Conservation (phyloP, 306 rosid genomes). For the Corylus heterophylla region DNA sequence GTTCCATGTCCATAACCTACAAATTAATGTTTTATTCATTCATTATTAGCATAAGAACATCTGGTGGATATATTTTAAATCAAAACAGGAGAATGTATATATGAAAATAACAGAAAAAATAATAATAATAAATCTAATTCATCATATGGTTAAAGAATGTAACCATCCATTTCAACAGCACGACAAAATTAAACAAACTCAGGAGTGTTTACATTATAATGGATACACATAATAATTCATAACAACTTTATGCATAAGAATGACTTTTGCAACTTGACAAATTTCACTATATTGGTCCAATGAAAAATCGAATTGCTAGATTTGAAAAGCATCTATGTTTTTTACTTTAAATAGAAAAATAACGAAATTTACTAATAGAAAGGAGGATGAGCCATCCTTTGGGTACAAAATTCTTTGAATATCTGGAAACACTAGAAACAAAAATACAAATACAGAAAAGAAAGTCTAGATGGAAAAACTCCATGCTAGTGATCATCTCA, state of each 20-base stretch:
- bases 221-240: not conserved
- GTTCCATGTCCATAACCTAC: conserved; percentile 97
- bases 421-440: not conserved
- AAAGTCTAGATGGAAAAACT: not conserved
- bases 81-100: not conserved
- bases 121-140: not conserved
- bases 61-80: not conserved
- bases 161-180: not conserved
- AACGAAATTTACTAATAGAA: not conserved
- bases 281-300: not conserved
- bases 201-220: not conserved
- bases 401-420: not conserved
- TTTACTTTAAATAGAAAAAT: no score
- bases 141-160: not conserved
- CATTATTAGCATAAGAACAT: not conserved
- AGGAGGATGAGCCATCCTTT: not conserved
- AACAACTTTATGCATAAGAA: not conserved
- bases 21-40: conserved; percentile 24
- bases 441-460: not conserved
- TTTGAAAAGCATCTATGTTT: no score
- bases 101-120: not conserved
- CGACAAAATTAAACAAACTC: not conserved
- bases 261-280: no score
- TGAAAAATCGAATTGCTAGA: not conserved
- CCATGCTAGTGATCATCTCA: not conserved